These are phyloP conservation scores for Hortiboletus flavorubellus DNA, from an alignment of 768 basidiomycete genomes.

Conservation along the genomic window DNA sequence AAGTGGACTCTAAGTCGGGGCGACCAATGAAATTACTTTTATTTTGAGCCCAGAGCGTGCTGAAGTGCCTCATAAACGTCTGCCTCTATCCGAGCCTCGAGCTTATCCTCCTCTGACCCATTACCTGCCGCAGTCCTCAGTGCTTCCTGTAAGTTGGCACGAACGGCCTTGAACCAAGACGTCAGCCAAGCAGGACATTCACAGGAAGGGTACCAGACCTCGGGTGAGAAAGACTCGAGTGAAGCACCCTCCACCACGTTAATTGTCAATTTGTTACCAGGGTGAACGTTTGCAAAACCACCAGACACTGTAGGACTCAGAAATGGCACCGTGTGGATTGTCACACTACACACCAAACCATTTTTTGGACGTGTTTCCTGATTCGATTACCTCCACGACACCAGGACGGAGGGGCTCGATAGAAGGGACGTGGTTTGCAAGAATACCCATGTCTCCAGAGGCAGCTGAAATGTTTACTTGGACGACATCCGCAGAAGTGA, in stretches of 20 bases:
- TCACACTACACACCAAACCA: conserved; percentile 80
- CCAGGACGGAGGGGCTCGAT: conserved; percentile 94
- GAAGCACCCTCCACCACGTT: conserved; percentile 97
- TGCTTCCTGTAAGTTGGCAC: conserved; percentile 86
- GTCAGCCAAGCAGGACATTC: conserved; percentile 4
- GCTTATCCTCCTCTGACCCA: conserved; percentile 90
- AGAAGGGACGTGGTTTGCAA: conserved; percentile 98
- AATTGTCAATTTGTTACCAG: conserved; percentile 93
- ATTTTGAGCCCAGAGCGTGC: conserved; percentile 64
- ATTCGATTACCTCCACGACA: conserved; percentile 91
- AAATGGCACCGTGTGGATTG: not conserved
- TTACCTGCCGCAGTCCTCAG: conserved; percentile 74
- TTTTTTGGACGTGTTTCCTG: conserved; percentile 76
- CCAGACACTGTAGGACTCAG: conserved; percentile 68
- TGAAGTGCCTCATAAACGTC: conserved; percentile 97
- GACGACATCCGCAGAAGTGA: conserved; percentile 84
- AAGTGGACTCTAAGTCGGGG: conserved; percentile 14
- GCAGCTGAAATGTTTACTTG: conserved; percentile 95
- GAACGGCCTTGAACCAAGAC: conserved; percentile 66
- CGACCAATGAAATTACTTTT: conserved; percentile 14
- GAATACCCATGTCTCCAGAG: conserved; percentile 98
- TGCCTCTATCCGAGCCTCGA: conserved; percentile 90
- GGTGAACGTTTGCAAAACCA: conserved; percentile 97
- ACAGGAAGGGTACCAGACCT: conserved; percentile 51
- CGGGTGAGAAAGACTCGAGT: conserved; percentile 83